Evolutionary conservation across 305 asterid species (phyloP).

Genomic region (Withania somnifera): DNA sequence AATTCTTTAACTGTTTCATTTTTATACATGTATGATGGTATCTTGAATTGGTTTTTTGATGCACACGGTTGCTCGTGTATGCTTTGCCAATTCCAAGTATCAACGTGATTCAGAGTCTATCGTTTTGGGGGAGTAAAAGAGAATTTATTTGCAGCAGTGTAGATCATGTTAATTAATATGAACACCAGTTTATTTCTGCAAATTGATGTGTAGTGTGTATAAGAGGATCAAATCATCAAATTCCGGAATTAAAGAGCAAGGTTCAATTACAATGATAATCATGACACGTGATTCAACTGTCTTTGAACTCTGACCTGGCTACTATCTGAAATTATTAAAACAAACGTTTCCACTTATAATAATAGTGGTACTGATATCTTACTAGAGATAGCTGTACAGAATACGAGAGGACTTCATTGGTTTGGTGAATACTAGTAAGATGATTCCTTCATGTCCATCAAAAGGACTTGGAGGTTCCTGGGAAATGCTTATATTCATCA

Average conservation of each 20-base stretch:
- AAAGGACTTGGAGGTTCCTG: not conserved
- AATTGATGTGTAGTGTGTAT: not conserved
- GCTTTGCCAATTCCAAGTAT: not conserved
- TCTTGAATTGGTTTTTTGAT: not conserved
- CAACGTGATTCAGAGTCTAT: not conserved
- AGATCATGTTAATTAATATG: not conserved
- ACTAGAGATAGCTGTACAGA: no score
- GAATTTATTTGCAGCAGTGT: not conserved
- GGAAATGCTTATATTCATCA: no score
- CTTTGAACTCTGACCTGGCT: no score
- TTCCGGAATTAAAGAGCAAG: no score
- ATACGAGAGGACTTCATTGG: not conserved
- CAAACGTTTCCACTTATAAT: no score
- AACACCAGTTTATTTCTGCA: not conserved
- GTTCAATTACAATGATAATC: no score
- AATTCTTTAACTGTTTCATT: not conserved
- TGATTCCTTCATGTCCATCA: not conserved
- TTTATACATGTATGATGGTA: not conserved
- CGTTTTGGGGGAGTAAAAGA: not conserved
- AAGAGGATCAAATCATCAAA: not conserved
- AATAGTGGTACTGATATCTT: no score
- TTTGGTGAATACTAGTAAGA: not conserved
- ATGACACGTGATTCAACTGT: no score
- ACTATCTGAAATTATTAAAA: no score
- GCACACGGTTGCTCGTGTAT: not conserved